These are phyloP conservation scores for Dendrobium nobile DNA, from an alignment of 106 monocot genomes.

Conservation along the genomic window DNA sequence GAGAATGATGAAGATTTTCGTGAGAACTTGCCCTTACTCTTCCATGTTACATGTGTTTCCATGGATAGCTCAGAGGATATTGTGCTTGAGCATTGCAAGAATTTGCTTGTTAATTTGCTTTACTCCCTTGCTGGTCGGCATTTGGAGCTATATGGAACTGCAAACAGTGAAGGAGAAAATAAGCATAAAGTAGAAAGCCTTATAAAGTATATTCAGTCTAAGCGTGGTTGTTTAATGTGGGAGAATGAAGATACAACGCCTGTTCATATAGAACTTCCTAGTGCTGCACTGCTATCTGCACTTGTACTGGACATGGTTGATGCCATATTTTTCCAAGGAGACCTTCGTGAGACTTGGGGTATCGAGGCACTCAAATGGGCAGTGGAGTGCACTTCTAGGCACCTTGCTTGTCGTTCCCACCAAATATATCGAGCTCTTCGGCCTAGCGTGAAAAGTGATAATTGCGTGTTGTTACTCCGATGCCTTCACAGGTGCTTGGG, in stretches of 20 bases:
- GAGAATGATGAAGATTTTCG: slow-evolving; percentile 99
- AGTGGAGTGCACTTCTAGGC: slow-evolving; percentile 93
- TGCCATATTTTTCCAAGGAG: slow-evolving; percentile 97
- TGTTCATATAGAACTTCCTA: slow-evolving; percentile 63
- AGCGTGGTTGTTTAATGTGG: slow-evolving; percentile 94
- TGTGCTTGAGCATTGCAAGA: slow-evolving; percentile 93
- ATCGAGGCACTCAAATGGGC: slow-evolving; percentile 95
- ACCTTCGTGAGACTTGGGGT: slow-evolving; percentile 97
- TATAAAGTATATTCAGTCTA: slow-evolving; percentile 96
- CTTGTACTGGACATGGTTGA: slow-evolving; percentile 90
- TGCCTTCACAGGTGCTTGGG: slow-evolving; percentile 87
- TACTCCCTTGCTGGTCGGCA: slow-evolving; percentile 96
- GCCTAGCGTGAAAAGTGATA: slow-evolving; percentile 79
- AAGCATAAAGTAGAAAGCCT: slow-evolving; percentile 91
- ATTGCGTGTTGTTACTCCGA: slow-evolving; percentile 80
- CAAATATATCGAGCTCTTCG: slow-evolving; percentile 92
- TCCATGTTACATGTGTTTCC: slow-evolving; percentile 93
- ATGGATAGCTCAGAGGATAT: slow-evolving; percentile 99
- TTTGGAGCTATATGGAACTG: slow-evolving; percentile 82
- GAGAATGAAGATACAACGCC: slow-evolving; percentile 95
- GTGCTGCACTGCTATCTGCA: slow-evolving; percentile 75
- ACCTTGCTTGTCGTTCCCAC: slow-evolving; percentile 94
- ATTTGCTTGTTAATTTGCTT: slow-evolving; percentile 89
- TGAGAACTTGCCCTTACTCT: slow-evolving; percentile 85
- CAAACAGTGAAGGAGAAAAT: slow-evolving; percentile 76